These are phyloP conservation scores for Eutrema yunnanense DNA, from an alignment of 345 rosid genomes.

Conservation along the genomic window DNA sequence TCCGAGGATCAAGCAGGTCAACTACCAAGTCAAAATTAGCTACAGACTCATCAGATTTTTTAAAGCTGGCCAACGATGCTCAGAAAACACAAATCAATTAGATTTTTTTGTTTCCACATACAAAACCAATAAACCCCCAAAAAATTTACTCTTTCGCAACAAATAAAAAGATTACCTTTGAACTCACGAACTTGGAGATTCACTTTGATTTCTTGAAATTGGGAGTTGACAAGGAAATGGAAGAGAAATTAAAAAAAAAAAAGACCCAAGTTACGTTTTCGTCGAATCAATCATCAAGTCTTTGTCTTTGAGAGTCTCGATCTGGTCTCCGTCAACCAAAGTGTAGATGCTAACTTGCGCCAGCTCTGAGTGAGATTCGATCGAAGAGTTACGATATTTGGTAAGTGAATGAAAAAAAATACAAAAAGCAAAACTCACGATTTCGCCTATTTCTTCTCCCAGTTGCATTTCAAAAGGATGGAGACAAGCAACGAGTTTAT, in stretches of 20 bases:
- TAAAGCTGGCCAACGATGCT: background rate
- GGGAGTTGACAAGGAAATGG: background rate
- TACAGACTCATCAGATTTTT: background rate
- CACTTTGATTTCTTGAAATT: background rate
- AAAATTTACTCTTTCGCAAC: background rate
- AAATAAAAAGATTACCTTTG: background rate
- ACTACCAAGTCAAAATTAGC: background rate
- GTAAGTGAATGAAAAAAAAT: background rate
- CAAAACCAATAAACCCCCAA: background rate
- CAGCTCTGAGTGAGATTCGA: background rate
- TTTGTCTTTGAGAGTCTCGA: slow-evolving; percentile 13
- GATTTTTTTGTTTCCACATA: background rate
- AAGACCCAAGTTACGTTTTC: background rate
- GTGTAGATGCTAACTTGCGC: slow-evolving; percentile 4
- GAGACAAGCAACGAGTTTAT: background rate
- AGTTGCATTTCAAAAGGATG: background rate
- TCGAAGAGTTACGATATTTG: background rate
- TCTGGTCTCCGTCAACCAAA: slow-evolving; percentile 2
- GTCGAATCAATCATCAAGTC: background rate
- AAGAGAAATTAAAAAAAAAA: background rate
- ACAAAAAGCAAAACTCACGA: background rate
- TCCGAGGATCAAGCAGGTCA: background rate
- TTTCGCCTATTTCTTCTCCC: background rate
- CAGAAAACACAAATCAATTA: background rate
- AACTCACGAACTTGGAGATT: background rate